Evolutionary conservation across 225 moss, liverwort and hornwort genomes (phyloP), one percentile per base, ranked within the genome.

Genomic region (Marchantia paleacea): DNA sequence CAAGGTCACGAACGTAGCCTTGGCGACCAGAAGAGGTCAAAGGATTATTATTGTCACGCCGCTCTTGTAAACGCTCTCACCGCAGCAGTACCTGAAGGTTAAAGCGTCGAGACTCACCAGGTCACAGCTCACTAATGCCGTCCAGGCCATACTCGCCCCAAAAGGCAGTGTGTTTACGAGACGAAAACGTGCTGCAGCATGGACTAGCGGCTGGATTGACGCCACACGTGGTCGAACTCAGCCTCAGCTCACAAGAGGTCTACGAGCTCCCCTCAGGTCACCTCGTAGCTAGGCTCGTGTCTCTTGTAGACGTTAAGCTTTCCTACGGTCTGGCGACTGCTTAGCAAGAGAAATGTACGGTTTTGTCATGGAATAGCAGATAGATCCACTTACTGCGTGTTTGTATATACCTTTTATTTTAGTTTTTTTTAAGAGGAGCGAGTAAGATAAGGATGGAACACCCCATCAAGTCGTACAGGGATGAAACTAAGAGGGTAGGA

Each of bases 111-210:
- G 11, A 65, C 26, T 22, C n/a, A 5, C 65, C 7, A 2, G 20
- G 26, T 65, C 24, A 65, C 65, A 65, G 65, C 65, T 65, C 65
- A 25, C 65, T 24, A 65, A 65, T 24, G 65, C 3, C 25, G n/a
- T 20, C 25, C 65, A 65, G 65, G 22, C 65, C 22, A 24, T 5
- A 1, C 65, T 7, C 22, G 26, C 7, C 12, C 65, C 0, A 6
- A 24, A 11, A 24, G 8, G 20, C n/a, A 24, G 25, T 7, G 25
- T 26, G n/a, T n/a, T n/a, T 7, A 24, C 9, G 65, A 28, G 73
- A 52, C 52, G 75, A 75, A 57, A 75, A 58, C 75, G 30, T 60
- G 75, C 75, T 28, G 18, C 20, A 55, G 74, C 24, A 53, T 74
- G 54, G 52, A 30, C 15, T 14, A 57, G 26, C 55, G 4, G 58